Percentiles rank a stretch among this genome's conserved stretches.
Conservation (phyloP, 306 rosid species). For the Cucumis cinereus region DNA sequence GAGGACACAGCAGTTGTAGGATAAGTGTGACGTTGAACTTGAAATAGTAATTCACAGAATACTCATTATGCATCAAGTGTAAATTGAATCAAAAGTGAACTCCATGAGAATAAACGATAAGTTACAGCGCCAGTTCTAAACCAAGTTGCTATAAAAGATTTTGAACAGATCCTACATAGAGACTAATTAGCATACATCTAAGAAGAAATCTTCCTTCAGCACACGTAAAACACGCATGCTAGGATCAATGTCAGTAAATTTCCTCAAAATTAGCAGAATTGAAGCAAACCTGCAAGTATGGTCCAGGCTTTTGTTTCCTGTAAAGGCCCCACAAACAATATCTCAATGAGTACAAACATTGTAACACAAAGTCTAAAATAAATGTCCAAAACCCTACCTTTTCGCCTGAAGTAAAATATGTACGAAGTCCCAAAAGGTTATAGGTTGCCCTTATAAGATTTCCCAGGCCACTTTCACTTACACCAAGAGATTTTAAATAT, state of each 20-base stretch:
- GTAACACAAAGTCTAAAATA: background rate
- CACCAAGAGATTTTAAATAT: slow-evolving; percentile 86
- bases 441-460: slow-evolving; percentile 86
- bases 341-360: slow-evolving; percentile 6
- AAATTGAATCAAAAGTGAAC: background rate
- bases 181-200: background rate
- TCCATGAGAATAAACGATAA: background rate
- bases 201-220: background rate
- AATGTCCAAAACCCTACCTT: slow-evolving; percentile 39
- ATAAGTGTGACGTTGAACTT: background rate
- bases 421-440: slow-evolving; percentile 65
- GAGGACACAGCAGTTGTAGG: background rate
- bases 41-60: background rate
- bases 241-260: slow-evolving; percentile 2
- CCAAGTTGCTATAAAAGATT: background rate
- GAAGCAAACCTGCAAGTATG: slow-evolving; percentile 70
- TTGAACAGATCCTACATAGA: background rate
- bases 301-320: slow-evolving; percentile 99
- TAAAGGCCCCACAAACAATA: background rate
- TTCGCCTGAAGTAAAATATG: slow-evolving; percentile 95
- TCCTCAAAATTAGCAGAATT: slow-evolving; percentile 4
- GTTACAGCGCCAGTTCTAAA: background rate
- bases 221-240: background rate
- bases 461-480: slow-evolving; percentile 87
- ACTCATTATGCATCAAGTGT: background rate